Evolutionary conservation across 805 yeast genomes (phyloP), one percentile per base, ranked within the genome.

Genomic region (Sugiyamaella floridensis): DNA sequence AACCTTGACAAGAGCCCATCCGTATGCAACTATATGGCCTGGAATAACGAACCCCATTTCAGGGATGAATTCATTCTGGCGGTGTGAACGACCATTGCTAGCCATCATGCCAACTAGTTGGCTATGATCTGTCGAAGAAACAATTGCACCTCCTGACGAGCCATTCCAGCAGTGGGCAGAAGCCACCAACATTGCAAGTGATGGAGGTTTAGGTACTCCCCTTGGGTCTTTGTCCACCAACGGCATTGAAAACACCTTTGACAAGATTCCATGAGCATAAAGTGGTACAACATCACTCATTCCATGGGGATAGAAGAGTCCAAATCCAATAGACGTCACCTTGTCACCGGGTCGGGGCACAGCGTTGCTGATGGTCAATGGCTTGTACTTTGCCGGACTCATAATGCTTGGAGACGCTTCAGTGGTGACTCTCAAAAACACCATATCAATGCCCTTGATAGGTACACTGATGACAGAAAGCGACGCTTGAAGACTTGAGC

Each of bases 161-260:
- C 72, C 72, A 34, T 69, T 69, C 72, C 72, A 69, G 59, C 72
- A 69, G 20, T 65, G 63, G 1, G 72, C 67, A 1, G 68, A 58
- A 11, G 65, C 51, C 2, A 68, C 59, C 8, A 66, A 49, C 68
- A 69, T 60, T 1, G 57, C 62, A 32, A 32, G 4, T 10, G 37
- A 32, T 8, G 54, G 52, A 44, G 41, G 41, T 29, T 14, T 34
- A 11, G 18, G 19, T 2, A 15, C 45, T 16, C 22, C 49, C 6
- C 44, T 28, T 6, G 57, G 26, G 3, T 22, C 50, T 5, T 42
- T 48, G 10, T 49, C 54, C 2, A 45, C 32, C 20, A 60, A 45
- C 1, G 53, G 55, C 61, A 62, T 48, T 7, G 48, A 28, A 15
- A 62, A 44, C 1, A 51, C 55, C 19, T 55, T 48, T 1, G 60